These are phyloP conservation scores for Penicillium bovifimosum DNA, from an alignment of 495 filamentous ascomycete genomes.

Conservation along the genomic window DNA sequence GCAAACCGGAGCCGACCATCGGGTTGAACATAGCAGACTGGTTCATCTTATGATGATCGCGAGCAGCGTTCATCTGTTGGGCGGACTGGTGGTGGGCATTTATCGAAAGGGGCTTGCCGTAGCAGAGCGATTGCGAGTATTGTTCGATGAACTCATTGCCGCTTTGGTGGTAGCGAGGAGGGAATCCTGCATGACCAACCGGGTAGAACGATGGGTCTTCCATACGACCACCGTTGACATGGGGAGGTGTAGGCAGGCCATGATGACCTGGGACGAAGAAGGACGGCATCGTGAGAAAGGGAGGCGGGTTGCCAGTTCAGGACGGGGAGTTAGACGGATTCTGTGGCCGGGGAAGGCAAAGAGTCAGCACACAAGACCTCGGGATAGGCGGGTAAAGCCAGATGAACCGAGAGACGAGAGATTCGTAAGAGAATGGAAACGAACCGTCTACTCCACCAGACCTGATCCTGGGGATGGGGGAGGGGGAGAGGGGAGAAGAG, in stretches of 20 bases:
- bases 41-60: slow-evolving; percentile 29
- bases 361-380: slow-evolving; percentile 12
- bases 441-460: slow-evolving; percentile 46
- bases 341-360: slow-evolving; percentile 10
- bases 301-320: slow-evolving; percentile 30
- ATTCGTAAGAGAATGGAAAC: slow-evolving; percentile 20
- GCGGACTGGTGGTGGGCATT: slow-evolving; percentile 30
- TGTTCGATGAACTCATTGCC: slow-evolving; percentile 48
- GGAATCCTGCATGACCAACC: slow-evolving; percentile 37
- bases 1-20: slow-evolving; percentile 30
- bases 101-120: slow-evolving; percentile 39
- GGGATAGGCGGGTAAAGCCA: slow-evolving; percentile 2
- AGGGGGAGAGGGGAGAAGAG: slow-evolving; percentile 20
- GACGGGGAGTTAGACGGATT: slow-evolving; percentile 35
- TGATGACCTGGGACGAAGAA: slow-evolving; percentile 40
- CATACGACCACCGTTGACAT: slow-evolving; percentile 38
- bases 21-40: slow-evolving; percentile 39
- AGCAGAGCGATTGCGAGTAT: slow-evolving; percentile 43
- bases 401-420: slow-evolving; percentile 9
- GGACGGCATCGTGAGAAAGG: slow-evolving; percentile 37
- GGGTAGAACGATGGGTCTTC: slow-evolving; percentile 42
- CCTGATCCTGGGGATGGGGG: slow-evolving; percentile 38
- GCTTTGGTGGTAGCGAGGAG: slow-evolving; percentile 43
- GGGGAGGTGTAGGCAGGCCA: slow-evolving; percentile 43
- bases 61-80: slow-evolving; percentile 28